Percentiles rank a stretch among this genome's conserved stretches.
Conservation (phyloP, 2,329 filamentous ascomycete species). For the Sporothrix pallida region DNA sequence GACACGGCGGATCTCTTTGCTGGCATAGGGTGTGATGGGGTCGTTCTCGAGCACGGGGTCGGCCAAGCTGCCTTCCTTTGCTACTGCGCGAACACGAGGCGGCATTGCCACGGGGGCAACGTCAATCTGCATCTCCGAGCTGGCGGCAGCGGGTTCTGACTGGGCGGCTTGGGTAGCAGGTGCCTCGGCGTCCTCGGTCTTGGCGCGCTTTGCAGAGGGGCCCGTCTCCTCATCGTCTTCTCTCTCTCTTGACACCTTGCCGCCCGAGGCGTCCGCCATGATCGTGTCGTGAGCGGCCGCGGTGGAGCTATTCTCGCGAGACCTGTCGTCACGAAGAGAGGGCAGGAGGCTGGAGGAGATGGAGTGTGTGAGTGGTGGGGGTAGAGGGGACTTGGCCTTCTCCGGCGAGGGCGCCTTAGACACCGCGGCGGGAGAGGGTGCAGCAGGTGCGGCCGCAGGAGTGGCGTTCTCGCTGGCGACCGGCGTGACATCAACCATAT, state of each 20-base stretch:
- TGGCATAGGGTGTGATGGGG: conserved; percentile 64
- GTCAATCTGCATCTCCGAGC: conserved; percentile 41
- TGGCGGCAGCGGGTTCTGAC: background rate
- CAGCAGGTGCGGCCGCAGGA: background rate
- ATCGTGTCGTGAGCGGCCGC: conserved; percentile 48
- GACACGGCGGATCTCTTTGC: conserved; percentile 67
- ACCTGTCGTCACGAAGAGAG: conserved; percentile 42
- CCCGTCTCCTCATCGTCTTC: conserved; percentile 73
- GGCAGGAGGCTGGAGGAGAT: conserved; percentile 36
- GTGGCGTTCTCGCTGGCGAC: background rate
- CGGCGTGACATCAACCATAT: conserved; percentile 42
- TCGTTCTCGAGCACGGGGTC: conserved; percentile 53
- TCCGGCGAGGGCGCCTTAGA: conserved; percentile 22
- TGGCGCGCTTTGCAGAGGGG: conserved; percentile 80
- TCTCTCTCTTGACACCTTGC: conserved; percentile 74
- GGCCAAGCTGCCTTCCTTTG: conserved; percentile 49
- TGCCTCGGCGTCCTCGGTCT: conserved; percentile 55
- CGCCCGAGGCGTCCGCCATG: conserved; percentile 53
- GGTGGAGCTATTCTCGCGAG: conserved; percentile 42
- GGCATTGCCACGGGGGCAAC: conserved; percentile 39
- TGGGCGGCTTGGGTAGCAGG: conserved; percentile 31
- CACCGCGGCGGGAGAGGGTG: background rate
- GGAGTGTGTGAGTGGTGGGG: conserved; percentile 17
- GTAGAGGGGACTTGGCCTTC: conserved; percentile 26
- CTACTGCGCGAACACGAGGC: conserved; percentile 42